phyloP scores from a whole-genome alignment of 2,329 filamentous ascomycete species.

The Ascochyta lentis region DNA sequence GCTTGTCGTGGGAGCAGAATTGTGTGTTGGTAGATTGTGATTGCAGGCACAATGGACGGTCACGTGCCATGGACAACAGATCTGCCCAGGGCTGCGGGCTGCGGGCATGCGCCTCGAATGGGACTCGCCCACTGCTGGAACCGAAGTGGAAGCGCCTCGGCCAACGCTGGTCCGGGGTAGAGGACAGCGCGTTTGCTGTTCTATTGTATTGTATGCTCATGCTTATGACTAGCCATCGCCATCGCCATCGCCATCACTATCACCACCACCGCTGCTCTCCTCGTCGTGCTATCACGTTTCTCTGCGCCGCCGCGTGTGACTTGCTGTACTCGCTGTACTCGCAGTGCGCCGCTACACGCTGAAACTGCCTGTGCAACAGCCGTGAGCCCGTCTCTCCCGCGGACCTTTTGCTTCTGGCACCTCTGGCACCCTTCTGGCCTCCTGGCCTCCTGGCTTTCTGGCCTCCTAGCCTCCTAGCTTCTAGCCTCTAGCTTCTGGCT shows the following conservation, averaged over 20 bases:
- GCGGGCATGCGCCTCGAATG: too few relatives aligned
- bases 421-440: too few relatives aligned
- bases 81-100: too few relatives aligned
- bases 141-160: neutral
- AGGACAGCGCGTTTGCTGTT: neutral
- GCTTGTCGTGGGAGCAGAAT: too few relatives aligned
- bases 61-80: too few relatives aligned
- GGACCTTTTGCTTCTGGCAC: constrained; percentile 8
- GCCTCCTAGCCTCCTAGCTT: neutral
- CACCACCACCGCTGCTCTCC: neutral
- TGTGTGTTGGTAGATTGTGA: neutral
- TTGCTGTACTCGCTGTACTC: constrained; percentile 7
- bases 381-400: constrained; percentile 15
- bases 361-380: constrained; percentile 34
- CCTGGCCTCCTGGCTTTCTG: constrained; percentile 20
- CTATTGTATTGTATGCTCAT: too few relatives aligned
- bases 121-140: neutral
- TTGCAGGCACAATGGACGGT: neutral
- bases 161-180: constrained; percentile 2
- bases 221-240: too few relatives aligned
- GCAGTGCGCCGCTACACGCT: constrained; percentile 28
- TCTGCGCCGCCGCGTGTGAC: constrained; percentile 17
- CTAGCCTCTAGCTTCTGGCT: too few relatives aligned
- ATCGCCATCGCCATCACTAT: neutral
- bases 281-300: constrained; percentile 1